Evolutionary conservation across 177 flowering plant species (phyloP), one percentile per base, ranked within the genome.

Genomic region (Vitis hybrid): DNA sequence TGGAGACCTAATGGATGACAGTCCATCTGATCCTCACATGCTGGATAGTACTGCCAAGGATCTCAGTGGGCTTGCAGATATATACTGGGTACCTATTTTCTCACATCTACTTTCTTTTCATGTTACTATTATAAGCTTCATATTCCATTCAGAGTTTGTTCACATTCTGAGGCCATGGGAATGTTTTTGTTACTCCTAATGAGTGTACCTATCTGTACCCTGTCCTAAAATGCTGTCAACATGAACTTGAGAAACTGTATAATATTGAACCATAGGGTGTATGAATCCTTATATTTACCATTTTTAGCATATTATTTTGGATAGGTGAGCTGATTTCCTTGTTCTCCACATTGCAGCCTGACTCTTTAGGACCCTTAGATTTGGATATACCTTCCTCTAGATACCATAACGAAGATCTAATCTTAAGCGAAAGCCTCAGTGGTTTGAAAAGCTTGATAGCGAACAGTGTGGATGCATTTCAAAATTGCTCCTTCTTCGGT

Each of bases 361-460:
- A 95, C 56, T 95, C 99, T 7, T 76, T 95, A 78, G 99, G 98
- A 71, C 92, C 95, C n/a, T 74, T 95, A 62, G 99, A 95, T 73
- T 74, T 95, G 86, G 98, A 91, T 60, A 67, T 83, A 49, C 85
- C 89, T 74, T 76, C 93, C 1, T 79, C 83, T 50, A 89, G 85
- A 74, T 93, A 89, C 79, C 88, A 73, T 63, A 80, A 75, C 57
- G 87, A 88, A 57, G 97, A 90, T 73, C 54, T 90, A 56, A 83
- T 91, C 68, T 74, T 91, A 66, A 82, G 90, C 63, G 88, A 85
- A 67, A 89, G 97, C 79, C 84, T 91, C 52, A 79, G 92, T 34
- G 90, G 96, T 53, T 77, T 93, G 78, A 91, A 80, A 76, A 89
- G 91, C 59, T 83, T 94, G 66, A 87, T 90, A 73, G 97, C 92